phyloP scores from a whole-genome alignment of 129 eudicot species.

The Tanacetum coccineum region DNA sequence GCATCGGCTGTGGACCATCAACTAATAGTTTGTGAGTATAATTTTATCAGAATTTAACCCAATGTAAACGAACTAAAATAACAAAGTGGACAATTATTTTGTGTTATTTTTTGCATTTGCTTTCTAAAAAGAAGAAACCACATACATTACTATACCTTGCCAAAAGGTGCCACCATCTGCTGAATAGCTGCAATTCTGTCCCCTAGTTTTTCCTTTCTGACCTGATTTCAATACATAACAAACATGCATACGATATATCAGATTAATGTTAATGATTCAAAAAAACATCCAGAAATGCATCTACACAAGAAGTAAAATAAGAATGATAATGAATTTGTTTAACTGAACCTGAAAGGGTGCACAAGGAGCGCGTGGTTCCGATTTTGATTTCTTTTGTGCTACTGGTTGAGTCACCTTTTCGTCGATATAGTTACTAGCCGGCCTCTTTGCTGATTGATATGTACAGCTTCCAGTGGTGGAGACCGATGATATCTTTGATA shows the following conservation, averaged over 20 bases:
- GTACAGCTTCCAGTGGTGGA: slow-evolving; percentile 26
- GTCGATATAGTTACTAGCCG: slow-evolving; percentile 44
- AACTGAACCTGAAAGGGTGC: slow-evolving; percentile 72
- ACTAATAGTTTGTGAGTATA: too few relatives aligned
- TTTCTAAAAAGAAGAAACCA: background rate
- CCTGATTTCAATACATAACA: slow-evolving; percentile 41
- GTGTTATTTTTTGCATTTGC: background rate
- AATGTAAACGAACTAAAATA: too few relatives aligned
- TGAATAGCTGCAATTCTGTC: slow-evolving; percentile 97
- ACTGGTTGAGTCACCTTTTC: slow-evolving; percentile 40
- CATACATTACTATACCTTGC: slow-evolving; percentile 64
- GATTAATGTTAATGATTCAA: background rate
- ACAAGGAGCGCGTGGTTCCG: slow-evolving; percentile 69
- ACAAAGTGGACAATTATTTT: too few relatives aligned
- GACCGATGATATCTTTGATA: slow-evolving; percentile 41
- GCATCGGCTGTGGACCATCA: too few relatives aligned
- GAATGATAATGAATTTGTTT: background rate
- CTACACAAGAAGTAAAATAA: background rate
- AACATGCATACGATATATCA: background rate
- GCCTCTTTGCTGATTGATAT: slow-evolving; percentile 49
- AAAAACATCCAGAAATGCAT: background rate
- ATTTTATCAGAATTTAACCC: too few relatives aligned
- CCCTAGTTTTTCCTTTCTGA: slow-evolving; percentile 84
- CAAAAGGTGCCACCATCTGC: slow-evolving; percentile 93
- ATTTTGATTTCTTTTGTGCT: slow-evolving; percentile 50